Conservation (phyloP, 306 rosid species). For the Cucumis cinereus region DNA sequence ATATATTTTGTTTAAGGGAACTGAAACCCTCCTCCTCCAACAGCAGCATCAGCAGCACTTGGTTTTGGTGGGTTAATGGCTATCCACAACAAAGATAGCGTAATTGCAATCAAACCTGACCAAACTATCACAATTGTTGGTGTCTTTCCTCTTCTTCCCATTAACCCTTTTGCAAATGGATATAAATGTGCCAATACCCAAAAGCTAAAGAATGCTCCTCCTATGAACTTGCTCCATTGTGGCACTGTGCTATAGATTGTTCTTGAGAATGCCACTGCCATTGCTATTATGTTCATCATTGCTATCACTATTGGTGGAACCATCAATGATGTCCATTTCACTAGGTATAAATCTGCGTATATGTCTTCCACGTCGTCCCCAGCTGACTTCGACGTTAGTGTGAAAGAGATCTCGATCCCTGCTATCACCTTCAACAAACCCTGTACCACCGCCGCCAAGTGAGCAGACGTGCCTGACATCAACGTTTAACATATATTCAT, state of each 20-base stretch:
- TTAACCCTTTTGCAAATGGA: conserved; percentile 44
- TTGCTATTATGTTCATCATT: conserved; percentile 29
- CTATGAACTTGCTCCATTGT: conserved; percentile 34
- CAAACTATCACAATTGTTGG: conserved; percentile 46
- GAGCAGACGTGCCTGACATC: conserved; percentile 38
- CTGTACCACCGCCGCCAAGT: conserved; percentile 39
- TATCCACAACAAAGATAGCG: conserved; percentile 41
- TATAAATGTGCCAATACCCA: conserved; percentile 51
- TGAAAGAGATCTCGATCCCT: conserved; percentile 45
- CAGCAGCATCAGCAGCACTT: not conserved
- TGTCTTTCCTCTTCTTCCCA: conserved; percentile 44
- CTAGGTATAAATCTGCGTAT: conserved; percentile 29
- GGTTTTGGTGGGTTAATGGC: conserved; percentile 23
- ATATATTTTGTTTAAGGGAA: conserved; percentile 16
- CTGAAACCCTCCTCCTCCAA: conserved; percentile 17
- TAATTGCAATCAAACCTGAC: conserved; percentile 45
- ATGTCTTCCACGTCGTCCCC: conserved; percentile 29
- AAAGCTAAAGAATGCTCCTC: conserved; percentile 40
- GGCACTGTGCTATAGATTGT: conserved; percentile 24
- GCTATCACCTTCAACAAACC: conserved; percentile 39
- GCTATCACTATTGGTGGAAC: conserved; percentile 44
- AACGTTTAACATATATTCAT: too few relatives aligned
- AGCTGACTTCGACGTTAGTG: conserved; percentile 27
- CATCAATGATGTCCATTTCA: conserved; percentile 44
- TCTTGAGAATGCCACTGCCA: conserved; percentile 31